These are phyloP conservation scores for Zygoascus meyerae DNA, from an alignment of 1,139 yeast genomes.

Conservation along the genomic window DNA sequence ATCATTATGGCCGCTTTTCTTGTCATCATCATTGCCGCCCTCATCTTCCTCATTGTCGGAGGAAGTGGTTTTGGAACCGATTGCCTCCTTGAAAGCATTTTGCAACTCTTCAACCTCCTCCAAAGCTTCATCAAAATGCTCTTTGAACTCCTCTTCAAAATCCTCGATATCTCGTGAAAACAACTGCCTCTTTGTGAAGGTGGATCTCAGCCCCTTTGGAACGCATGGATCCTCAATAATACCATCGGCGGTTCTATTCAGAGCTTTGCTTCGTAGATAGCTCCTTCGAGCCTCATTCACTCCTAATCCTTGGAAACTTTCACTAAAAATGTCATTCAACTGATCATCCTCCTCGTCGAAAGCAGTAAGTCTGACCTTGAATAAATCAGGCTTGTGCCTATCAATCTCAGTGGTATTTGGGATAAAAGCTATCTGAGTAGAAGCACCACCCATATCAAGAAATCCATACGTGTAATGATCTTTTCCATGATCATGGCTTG, in stretches of 20 bases:
- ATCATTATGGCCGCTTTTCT: conserved; percentile 7
- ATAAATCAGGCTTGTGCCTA: conserved; percentile 52
- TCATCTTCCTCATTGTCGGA: conserved; percentile 13
- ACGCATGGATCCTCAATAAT: conserved; percentile 43
- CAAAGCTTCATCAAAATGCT: conserved; percentile 16
- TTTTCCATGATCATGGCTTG: conserved; percentile 41
- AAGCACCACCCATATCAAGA: conserved; percentile 85
- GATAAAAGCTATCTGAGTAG: conserved; percentile 76
- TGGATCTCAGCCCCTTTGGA: conserved; percentile 31
- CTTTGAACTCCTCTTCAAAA: conserved; percentile 17
- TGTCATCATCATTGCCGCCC: conserved; percentile 14
- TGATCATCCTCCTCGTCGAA: conserved; percentile 30
- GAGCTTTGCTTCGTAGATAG: conserved; percentile 36
- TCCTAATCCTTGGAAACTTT: conserved; percentile 70
- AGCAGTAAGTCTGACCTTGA: conserved; percentile 44
- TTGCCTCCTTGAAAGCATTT: conserved; percentile 16
- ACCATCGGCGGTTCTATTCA: conserved; percentile 17
- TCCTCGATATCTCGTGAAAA: conserved; percentile 14
- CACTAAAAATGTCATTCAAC: conserved; percentile 49
- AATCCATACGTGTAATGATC: conserved; percentile 63
- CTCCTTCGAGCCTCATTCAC: conserved; percentile 59
- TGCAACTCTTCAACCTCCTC: conserved; percentile 13
- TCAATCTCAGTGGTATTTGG: conserved; percentile 54
- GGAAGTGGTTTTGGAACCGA: conserved; percentile 7
- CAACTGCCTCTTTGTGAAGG: conserved; percentile 12